Evolutionary conservation across 495 filamentous ascomycete genomes (phyloP).

Genomic region (Penicillium lividum): DNA sequence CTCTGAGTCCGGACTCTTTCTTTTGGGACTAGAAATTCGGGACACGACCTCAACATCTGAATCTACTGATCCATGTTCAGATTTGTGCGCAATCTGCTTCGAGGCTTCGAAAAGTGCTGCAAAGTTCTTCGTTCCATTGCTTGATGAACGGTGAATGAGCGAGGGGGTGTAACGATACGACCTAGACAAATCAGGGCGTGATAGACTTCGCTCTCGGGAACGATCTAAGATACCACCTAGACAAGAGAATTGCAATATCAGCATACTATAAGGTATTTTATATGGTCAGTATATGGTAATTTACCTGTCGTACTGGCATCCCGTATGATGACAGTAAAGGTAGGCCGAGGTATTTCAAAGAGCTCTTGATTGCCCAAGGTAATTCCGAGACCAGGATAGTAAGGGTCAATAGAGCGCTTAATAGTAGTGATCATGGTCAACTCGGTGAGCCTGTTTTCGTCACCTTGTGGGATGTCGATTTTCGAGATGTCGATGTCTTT

Average conservation of each 20-base stretch:
- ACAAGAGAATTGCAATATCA: background rate
- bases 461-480: background rate
- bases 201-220: background rate
- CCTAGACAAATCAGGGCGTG: background rate
- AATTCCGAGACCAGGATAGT: slow-evolving; percentile 3
- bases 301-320: background rate
- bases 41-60: background rate
- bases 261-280: background rate
- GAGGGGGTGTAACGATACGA: background rate
- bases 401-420: background rate
- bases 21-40: background rate
- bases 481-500: background rate
- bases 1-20: background rate
- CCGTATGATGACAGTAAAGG: slow-evolving; percentile 15
- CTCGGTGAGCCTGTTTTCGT: slow-evolving; percentile 5
- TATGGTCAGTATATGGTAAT: background rate
- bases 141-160: background rate
- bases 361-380: background rate
- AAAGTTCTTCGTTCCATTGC: background rate
- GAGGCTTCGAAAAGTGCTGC: background rate
- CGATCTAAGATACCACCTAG: background rate
- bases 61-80: too few relatives aligned
- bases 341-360: slow-evolving; percentile 5
- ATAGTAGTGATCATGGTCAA: slow-evolving; percentile 4
- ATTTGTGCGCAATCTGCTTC: background rate